A percentile compares a stretch with the other conserved stretches of the same genome.
Conservation (phyloP, 2,329 filamentous ascomycete species). For the Tolypocladium sp. region DNA sequence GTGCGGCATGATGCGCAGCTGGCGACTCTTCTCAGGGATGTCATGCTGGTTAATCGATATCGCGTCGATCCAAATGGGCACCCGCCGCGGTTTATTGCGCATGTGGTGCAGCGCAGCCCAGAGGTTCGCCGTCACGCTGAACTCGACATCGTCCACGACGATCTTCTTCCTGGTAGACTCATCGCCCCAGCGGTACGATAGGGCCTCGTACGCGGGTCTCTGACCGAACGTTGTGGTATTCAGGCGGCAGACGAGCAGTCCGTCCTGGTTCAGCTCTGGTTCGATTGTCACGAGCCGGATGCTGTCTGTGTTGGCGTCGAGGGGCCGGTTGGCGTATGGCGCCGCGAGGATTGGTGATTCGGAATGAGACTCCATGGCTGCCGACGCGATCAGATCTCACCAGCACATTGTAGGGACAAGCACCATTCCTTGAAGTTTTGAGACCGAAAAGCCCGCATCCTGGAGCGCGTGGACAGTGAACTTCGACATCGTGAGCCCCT, state of each 20-base stretch:
- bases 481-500: background rate
- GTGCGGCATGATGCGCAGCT: conserved; percentile 11
- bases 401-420: background rate
- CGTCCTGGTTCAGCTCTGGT: background rate
- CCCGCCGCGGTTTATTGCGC: background rate
- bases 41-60: conserved; percentile 10
- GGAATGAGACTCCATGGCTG: background rate
- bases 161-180: conserved; percentile 2
- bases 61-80: conserved; percentile 11
- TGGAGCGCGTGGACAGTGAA: background rate
- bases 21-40: conserved; percentile 6
- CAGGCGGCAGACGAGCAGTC: conserved; percentile 2
- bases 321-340: conserved; percentile 1
- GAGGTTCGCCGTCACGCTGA: conserved; percentile 8
- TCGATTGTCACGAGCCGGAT: conserved; percentile 6
- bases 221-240: conserved; percentile 3
- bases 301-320: conserved; percentile 3
- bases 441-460: no score
- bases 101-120: conserved; percentile 7
- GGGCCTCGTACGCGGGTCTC: conserved; percentile 8
- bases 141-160: conserved; percentile 3
- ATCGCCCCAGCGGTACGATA: conserved; percentile 12
- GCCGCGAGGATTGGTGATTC: background rate
- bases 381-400: background rate
- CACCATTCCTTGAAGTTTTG: background rate